Evolutionary conservation across 2,329 filamentous ascomycete species (phyloP).

Genomic region (Botryotinia globosa): DNA sequence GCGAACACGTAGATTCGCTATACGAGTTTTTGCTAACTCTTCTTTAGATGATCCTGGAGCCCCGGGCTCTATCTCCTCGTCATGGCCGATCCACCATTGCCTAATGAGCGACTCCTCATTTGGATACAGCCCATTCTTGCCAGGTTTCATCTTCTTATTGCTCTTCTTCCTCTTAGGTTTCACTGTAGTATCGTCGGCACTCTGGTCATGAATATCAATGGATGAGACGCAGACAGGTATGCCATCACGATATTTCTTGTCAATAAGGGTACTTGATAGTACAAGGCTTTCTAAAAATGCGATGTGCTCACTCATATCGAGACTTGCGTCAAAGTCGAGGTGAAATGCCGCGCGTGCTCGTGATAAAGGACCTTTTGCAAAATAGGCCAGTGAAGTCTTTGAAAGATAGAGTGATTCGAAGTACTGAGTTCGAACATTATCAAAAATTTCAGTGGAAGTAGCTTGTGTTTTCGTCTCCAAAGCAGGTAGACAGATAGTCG

Average conservation of each 20-base stretch:
- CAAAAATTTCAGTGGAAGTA: conserved; percentile 53
- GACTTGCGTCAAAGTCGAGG: conserved; percentile 56
- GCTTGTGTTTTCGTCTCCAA: conserved; percentile 21
- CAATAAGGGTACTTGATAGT: conserved; percentile 64
- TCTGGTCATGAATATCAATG: conserved; percentile 49
- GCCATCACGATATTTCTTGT: conserved; percentile 77
- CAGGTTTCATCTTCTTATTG: conserved; percentile 62
- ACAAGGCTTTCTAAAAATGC: conserved; percentile 67
- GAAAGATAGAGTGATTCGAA: conserved; percentile 61
- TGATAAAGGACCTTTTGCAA: conserved; percentile 77
- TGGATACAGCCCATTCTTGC: conserved; percentile 67
- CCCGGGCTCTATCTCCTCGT: conserved; percentile 50
- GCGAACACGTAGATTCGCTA: conserved; percentile 65
- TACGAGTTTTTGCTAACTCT: conserved; percentile 55
- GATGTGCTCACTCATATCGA: conserved; percentile 62
- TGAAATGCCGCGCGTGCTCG: conserved; percentile 70
- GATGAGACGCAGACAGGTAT: conserved; percentile 59
- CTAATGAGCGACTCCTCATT: conserved; percentile 62
- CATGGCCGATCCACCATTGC: conserved; percentile 67
- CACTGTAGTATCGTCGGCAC: conserved; percentile 51
- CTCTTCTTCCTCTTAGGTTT: conserved; percentile 50
- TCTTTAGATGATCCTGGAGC: conserved; percentile 45
- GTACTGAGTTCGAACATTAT: conserved; percentile 58
- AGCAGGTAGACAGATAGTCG: not conserved
- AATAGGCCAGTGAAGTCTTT: conserved; percentile 75